phyloP scores from a whole-genome alignment of 169 alveolate genomes.

The Plasmodium berghei region DNA sequence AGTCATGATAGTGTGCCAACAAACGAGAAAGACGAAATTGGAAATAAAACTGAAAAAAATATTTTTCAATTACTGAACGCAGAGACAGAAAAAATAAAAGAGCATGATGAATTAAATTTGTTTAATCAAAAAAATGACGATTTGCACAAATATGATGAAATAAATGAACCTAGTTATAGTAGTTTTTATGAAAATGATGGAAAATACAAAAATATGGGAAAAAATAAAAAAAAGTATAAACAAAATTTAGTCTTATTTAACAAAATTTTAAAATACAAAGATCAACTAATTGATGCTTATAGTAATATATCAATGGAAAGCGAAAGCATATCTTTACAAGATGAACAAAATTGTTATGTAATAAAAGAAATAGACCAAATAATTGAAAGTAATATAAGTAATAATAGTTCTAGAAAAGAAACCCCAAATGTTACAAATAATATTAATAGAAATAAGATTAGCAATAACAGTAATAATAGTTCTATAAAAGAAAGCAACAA shows the following conservation, averaged over 20 bases:
- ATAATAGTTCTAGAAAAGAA: too few species aligned
- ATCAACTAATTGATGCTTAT: constrained; percentile 19
- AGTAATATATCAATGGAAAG: constrained; percentile 3
- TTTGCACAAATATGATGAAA: too few species aligned
- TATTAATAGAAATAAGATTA: too few species aligned
- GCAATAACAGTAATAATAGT: too few species aligned
- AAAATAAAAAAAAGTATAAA: constrained; percentile 17
- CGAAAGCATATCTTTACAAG: not conserved
- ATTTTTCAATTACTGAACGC: not conserved
- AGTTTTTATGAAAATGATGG: not conserved
- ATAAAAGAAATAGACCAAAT: not conserved
- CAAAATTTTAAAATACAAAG: constrained; percentile 45
- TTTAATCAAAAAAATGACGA: too few species aligned
- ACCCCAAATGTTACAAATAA: too few species aligned
- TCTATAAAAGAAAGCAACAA: not conserved
- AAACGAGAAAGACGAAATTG: constrained; percentile 1
- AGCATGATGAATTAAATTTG: not conserved
- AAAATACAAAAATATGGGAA: constrained; percentile 8
- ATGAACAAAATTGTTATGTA: not conserved
- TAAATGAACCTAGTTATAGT: too few species aligned
- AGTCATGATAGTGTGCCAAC: not conserved
- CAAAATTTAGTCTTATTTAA: constrained; percentile 43
- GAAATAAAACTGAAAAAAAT: not conserved
- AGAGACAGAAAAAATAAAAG: not conserved
- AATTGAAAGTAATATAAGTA: too few species aligned